Base-by-base conservation (phyloP, 1,284 basidiomycete genomes). In the Ceratorhiza oryzae-sativae region DNA sequence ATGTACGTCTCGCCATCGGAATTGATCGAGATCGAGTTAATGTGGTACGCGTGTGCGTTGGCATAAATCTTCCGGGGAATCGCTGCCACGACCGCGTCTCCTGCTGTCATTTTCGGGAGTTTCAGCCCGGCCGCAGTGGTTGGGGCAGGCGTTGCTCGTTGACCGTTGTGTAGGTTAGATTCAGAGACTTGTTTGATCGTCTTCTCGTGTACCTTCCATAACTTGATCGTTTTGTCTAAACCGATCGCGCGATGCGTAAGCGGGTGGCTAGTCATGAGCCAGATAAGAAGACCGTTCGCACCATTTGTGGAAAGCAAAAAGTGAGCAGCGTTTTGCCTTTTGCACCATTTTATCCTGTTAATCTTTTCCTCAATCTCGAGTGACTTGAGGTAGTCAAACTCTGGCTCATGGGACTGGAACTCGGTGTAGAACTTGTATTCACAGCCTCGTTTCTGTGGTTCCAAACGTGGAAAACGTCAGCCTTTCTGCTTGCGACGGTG, bases 401-500 rank as follows among this genome's bases (percentile, higher is more conserved):
- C 97, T 73, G 97, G 97, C 81, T 99, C 97, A 81, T 99, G 97
- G 53, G 95, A 97, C 86, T 99, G 97, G 80, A 99, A 97, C 83
- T 99, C 97, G 74, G 97, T 99, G 82, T 99, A 98, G 83, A 99
- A 99, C 83, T 98, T 98, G 89, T 99, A 99, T 84, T 99, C 97
- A 85, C 97, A 99, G 74, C 95, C 95, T 82, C 98, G 98, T 92
- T 99, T 99, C 93, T 96, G 30, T 27, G 20, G 20, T 48, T 49
- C 18, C 20, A 36, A 46, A 68, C 9, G 41, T 42, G 12, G 12
- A 49, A 72, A 23, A n/a, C 42, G 42, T 63, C 12, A 59, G 68
- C 51, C 48, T 27, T 51, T 51, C n/a, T 56, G 36, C 32, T 20
- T 30, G 49, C 9, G 9, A 23, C 46, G n/a, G 13, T 39, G 9